Evolutionary conservation across 179 eudicot genomes (phyloP), one percentile per base, ranked within the genome.

Genomic region (Gypsophila paniculata): DNA sequence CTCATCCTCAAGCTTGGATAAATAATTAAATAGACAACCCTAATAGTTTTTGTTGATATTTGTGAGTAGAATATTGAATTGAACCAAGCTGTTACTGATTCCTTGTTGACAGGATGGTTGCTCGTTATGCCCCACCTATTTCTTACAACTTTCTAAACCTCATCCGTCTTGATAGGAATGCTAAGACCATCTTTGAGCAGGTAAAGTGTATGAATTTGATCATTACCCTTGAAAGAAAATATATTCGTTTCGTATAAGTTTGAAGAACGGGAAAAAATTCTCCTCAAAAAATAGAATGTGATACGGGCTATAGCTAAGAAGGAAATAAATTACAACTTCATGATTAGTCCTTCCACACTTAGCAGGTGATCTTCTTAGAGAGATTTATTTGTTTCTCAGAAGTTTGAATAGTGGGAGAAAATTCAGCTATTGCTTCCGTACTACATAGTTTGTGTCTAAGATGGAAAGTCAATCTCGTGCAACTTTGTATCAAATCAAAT

Each of bases 121-220:
- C 99, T 74, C 99, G 99, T 42, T 94, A 91, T 84, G 99, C 99
- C 2, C 99, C 99, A 26, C 97, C 99, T 74, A 79, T 94, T 84
- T 94, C 99, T 51, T 94, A 91, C 85, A 94, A 94, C 82, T 94
- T 87, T 85, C 87, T 94, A 18, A 94, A 94, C 75, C 95, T 94
- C 78, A 90, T 94, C 66, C 86, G 94, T 73, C 96, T 94, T 48
- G 86, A 79, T 68, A 84, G 79, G 32, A 86, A 81, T 72, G 89
- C 90, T 78, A 82, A 82, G 75, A 94, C 99, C 69, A 82, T 90
- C 52, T 94, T 94, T 80, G 99, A 94, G 79, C 54, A 87, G 97
- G 99, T 94, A 73, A 81, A 59, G 69, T 61, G 34, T 68, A 32
- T 22, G 29, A 64, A 44, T 5, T 18, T 59, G 62, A 57, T 26